phyloP scores from a whole-genome alignment of 176 grass and related monocot genomes.

The Eleusine coracana region DNA sequence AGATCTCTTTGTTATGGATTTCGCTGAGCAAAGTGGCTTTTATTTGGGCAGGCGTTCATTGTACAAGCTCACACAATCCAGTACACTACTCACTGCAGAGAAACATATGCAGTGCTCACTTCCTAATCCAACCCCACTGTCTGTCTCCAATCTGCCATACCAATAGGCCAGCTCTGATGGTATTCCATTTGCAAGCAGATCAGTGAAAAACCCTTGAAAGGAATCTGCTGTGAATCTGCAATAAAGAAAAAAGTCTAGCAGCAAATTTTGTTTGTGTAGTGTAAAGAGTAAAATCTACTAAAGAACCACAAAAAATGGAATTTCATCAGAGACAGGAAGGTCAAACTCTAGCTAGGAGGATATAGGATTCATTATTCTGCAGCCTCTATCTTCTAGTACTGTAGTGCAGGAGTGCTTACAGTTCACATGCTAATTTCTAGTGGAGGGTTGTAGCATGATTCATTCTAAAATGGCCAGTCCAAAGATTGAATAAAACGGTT shows the following conservation, averaged over 20 bases:
- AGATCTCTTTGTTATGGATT: neutral
- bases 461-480: too few species aligned
- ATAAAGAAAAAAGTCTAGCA: neutral
- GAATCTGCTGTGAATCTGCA: neutral
- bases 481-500: too few species aligned
- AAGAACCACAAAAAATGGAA: too few species aligned
- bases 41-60: neutral
- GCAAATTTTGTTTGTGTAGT: neutral
- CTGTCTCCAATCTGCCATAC: neutral
- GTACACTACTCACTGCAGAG: constrained; percentile 11
- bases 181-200: neutral
- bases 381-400: neutral
- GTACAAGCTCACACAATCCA: neutral
- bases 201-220: neutral
- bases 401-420: too few species aligned
- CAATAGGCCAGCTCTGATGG: neutral
- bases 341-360: neutral
- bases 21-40: neutral
- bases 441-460: too few species aligned
- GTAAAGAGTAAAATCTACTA: too few species aligned
- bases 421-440: too few species aligned
- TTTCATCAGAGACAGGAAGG: neutral
- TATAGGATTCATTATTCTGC: neutral
- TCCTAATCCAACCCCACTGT: constrained; percentile 25
- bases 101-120: neutral